Conservation (phyloP, 495 filamentous ascomycete genomes). For the Penicillium lagena region DNA sequence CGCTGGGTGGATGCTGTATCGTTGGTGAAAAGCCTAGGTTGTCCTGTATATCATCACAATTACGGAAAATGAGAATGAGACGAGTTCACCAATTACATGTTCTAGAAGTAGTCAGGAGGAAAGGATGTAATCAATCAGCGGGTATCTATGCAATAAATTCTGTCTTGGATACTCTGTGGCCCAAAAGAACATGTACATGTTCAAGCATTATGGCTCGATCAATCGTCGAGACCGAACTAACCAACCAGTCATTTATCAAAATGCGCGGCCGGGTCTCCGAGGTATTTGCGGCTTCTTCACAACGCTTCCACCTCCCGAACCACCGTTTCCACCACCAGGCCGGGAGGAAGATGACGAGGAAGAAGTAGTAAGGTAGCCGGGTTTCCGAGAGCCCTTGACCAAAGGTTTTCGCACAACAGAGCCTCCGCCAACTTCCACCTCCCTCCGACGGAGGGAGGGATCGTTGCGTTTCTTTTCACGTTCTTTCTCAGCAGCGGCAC, state of each 20-base stretch:
- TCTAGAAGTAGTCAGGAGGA: too few species aligned
- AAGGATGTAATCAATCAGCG: not conserved
- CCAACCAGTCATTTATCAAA: slow-evolving; percentile 17
- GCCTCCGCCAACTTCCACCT: slow-evolving; percentile 32
- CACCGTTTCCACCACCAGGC: slow-evolving; percentile 33
- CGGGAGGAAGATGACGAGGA: slow-evolving; percentile 35
- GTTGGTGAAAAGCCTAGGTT: too few species aligned
- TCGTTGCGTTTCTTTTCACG: slow-evolving; percentile 36
- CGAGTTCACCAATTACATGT: too few species aligned
- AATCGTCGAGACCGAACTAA: too few species aligned
- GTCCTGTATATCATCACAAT: too few species aligned
- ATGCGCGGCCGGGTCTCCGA: slow-evolving; percentile 49
- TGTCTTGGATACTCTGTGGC: not conserved
- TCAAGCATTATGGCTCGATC: too few species aligned
- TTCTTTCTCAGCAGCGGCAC: slow-evolving; percentile 51
- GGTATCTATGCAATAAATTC: slow-evolving; percentile 6
- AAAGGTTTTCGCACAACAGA: slow-evolving; percentile 34
- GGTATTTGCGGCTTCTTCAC: slow-evolving; percentile 57
- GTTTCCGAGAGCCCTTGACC: slow-evolving; percentile 27
- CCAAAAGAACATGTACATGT: too few species aligned
- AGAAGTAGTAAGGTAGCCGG: slow-evolving; percentile 36
- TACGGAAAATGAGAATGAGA: too few species aligned
- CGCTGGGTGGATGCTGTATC: too few species aligned
- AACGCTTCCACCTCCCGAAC: slow-evolving; percentile 28
- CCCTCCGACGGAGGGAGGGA: slow-evolving; percentile 24